These are phyloP conservation scores for Penicillium nucicola DNA, from an alignment of 495 filamentous ascomycete species.

Conservation along the genomic window DNA sequence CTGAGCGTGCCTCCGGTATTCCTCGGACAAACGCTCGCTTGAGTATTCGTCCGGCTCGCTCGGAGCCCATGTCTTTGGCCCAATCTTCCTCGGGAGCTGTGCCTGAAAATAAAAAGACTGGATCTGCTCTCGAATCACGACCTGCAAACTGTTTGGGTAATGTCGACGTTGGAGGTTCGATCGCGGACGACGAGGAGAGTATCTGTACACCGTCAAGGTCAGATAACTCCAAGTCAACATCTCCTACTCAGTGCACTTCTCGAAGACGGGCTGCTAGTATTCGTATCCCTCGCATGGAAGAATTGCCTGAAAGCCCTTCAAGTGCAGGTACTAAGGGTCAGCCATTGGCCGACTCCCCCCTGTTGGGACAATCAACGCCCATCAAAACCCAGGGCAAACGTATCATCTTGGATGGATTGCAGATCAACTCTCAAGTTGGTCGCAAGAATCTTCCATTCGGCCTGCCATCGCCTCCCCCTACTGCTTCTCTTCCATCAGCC, in stretches of 20 bases:
- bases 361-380: slow-evolving; percentile 13
- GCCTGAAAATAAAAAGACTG: slow-evolving; percentile 2
- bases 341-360: slow-evolving; percentile 23
- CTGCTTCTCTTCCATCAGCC: slow-evolving; percentile 24
- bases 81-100: slow-evolving; percentile 10
- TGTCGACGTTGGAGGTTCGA: slow-evolving; percentile 4
- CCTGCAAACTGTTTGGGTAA: slow-evolving; percentile 13
- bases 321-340: neutral
- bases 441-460: slow-evolving; percentile 26
- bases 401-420: slow-evolving; percentile 7
- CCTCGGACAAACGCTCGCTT: slow-evolving; percentile 7
- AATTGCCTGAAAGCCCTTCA: slow-evolving; percentile 10
- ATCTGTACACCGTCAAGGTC: slow-evolving; percentile 4
- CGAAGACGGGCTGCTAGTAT: slow-evolving; percentile 16
- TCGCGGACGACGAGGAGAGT: slow-evolving; percentile 10
- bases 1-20: neutral
- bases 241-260: slow-evolving; percentile 10
- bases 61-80: neutral
- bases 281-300: slow-evolving; percentile 15
- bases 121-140: neutral
- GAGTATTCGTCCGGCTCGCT: slow-evolving; percentile 1
- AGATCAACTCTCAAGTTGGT: slow-evolving; percentile 15
- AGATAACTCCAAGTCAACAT: slow-evolving; percentile 14
- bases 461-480: slow-evolving; percentile 32
- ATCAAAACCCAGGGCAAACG: slow-evolving; percentile 9